Conservation (phyloP, 1,284 basidiomycete species). For the Pholiota adiposa region DNA sequence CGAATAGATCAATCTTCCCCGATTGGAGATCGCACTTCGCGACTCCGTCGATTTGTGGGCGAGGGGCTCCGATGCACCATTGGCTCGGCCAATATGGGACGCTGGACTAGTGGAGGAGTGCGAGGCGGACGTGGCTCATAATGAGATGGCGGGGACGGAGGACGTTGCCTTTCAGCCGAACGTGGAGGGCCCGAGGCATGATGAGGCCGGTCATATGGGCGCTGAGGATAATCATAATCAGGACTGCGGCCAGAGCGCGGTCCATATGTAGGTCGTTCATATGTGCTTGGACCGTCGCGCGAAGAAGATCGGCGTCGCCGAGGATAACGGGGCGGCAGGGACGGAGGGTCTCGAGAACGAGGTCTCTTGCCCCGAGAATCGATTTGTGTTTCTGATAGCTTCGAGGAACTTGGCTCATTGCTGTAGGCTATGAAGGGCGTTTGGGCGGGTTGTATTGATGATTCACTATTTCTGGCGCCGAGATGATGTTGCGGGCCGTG, state of each 20-base stretch:
- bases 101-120: neutral
- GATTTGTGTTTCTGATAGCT: neutral
- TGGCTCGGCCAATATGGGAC: neutral
- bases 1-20: neutral
- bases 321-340: neutral
- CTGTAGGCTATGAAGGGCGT: neutral
- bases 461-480: neutral
- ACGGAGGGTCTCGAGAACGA: neutral
- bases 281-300: neutral
- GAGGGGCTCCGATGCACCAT: neutral
- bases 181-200: neutral
- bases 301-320: neutral
- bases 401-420: neutral
- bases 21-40: neutral
- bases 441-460: neutral
- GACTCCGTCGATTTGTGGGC: neutral
- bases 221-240: neutral
- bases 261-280: neutral
- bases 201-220: neutral
- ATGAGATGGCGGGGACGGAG: neutral
- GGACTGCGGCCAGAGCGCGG: neutral
- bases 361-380: neutral
- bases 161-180: neutral
- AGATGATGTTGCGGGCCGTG: neutral
- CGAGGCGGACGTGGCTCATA: neutral